Percentiles rank a stretch among this genome's conserved stretches.
Conservation (phyloP, 2,329 filamentous ascomycete species). For the Fusarium mundagurra region DNA sequence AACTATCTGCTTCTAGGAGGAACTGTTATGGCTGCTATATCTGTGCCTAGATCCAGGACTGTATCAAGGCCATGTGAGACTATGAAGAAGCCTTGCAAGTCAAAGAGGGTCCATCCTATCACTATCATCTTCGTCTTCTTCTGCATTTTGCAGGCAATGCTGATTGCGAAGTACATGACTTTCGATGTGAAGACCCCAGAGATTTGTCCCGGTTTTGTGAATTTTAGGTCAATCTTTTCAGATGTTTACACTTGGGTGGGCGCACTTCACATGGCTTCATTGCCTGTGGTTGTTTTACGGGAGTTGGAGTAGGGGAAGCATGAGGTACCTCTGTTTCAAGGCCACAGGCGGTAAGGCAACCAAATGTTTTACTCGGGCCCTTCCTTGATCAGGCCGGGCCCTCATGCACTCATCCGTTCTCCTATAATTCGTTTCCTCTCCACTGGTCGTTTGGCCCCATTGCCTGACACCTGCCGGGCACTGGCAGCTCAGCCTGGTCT, state of each 20-base stretch:
- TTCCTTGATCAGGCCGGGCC: neutral
- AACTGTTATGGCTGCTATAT: constrained; percentile 1
- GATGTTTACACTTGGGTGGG: constrained; percentile 30
- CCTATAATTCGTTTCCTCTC: neutral
- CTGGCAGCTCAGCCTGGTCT: neutral
- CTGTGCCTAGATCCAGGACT: neutral
- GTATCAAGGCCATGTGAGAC: neutral
- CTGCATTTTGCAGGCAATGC: constrained; percentile 17
- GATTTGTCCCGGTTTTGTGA: constrained; percentile 29
- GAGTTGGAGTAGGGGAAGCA: neutral
- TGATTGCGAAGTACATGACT: constrained; percentile 18
- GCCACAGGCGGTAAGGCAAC: neutral
- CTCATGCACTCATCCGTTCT: neutral
- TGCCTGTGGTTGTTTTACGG: constrained; percentile 26
- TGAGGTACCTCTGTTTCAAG: neutral
- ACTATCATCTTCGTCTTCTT: constrained; percentile 8
- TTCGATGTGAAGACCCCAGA: constrained; percentile 1
- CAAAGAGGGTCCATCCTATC: neutral
- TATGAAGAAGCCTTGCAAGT: neutral
- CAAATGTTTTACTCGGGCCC: neutral
- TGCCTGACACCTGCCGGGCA: neutral
- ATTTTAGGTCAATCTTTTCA: constrained; percentile 29
- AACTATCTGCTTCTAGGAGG: constrained; percentile 16
- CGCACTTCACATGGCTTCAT: constrained; percentile 1
- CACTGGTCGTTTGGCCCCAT: neutral